Conservation (phyloP, 2,329 filamentous ascomycete species). For the Cytospora piceicola region DNA sequence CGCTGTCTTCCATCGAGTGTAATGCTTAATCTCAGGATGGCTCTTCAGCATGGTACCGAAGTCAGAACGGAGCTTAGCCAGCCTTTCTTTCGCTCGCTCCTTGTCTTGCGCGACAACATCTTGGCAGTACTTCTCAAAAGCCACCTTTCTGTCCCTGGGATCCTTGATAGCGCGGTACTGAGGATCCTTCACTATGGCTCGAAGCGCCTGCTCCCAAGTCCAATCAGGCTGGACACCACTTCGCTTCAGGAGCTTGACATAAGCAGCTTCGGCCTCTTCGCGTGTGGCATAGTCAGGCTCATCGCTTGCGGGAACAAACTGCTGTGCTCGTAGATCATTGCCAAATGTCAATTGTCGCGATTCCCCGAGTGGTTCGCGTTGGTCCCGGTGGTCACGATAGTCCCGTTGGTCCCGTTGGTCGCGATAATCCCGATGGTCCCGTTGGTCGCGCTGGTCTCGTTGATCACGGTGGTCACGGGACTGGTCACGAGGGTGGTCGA, state of each 20-base stretch:
- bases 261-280: conserved; percentile 91
- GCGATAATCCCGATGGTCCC: too few relatives aligned
- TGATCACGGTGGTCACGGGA: too few relatives aligned
- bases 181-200: conserved; percentile 82
- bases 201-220: conserved; percentile 89
- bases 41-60: conserved; percentile 96
- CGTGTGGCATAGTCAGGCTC: conserved; percentile 79
- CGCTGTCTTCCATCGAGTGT: conserved; percentile 96
- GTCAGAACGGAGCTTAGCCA: conserved; percentile 88
- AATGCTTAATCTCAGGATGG: conserved; percentile 95
- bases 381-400: conserved; percentile 28
- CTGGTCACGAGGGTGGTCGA: conserved; percentile 35
- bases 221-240: conserved; percentile 88
- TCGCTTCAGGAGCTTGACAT: conserved; percentile 85
- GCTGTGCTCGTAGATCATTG: conserved; percentile 59
- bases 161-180: conserved; percentile 94
- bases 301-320: conserved; percentile 64
- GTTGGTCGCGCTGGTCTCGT: too few relatives aligned
- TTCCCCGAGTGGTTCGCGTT: conserved; percentile 50
- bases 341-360: conserved; percentile 62
- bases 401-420: too few relatives aligned
- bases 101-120: conserved; percentile 92
- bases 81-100: conserved; percentile 89
- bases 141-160: conserved; percentile 84
- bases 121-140: conserved; percentile 93